Percentiles rank a stretch among this genome's conserved stretches.
Conservation (phyloP, 495 filamentous ascomycete genomes). For the Cudoniella acicularis region DNA sequence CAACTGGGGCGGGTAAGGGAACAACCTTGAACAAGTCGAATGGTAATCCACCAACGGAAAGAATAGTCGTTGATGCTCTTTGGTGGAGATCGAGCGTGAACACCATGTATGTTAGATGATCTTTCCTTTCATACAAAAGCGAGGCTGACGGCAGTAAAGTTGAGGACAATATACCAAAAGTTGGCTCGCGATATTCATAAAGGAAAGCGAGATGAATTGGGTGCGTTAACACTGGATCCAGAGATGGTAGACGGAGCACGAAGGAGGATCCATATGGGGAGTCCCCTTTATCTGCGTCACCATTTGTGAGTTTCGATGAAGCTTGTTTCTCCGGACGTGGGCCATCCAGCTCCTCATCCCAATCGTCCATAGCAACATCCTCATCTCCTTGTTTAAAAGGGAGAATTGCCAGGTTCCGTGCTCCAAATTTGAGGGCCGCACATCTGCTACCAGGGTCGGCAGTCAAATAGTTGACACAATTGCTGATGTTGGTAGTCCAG, state of each 20-base stretch:
- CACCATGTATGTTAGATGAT: constrained; percentile 83
- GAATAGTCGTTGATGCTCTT: constrained; percentile 85
- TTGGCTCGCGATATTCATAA: constrained; percentile 95
- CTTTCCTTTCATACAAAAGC: constrained; percentile 72
- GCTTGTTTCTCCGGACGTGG: constrained; percentile 42
- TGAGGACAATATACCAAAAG: constrained; percentile 89
- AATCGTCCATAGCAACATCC: constrained; percentile 81
- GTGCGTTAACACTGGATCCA: constrained; percentile 83
- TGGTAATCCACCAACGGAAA: constrained; percentile 79
- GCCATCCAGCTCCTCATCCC: constrained; percentile 73
- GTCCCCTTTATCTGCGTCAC: constrained; percentile 51
- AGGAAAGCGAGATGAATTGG: constrained; percentile 91
- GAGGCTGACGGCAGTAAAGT: constrained; percentile 65
- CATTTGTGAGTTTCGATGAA: constrained; percentile 42
- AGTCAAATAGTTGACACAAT: constrained; percentile 71
- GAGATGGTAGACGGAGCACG: constrained; percentile 75
- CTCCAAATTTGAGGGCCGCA: constrained; percentile 87
- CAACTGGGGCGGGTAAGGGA: constrained; percentile 79
- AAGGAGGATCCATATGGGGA: constrained; percentile 89
- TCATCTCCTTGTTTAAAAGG: constrained; percentile 92
- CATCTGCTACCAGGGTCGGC: constrained; percentile 91
- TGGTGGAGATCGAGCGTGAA: constrained; percentile 95
- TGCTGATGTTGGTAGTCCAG: constrained; percentile 66
- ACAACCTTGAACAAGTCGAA: constrained; percentile 86
- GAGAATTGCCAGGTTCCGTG: constrained; percentile 83